Evolutionary conservation across 2,329 filamentous ascomycete genomes (phyloP).

Genomic region (Phymatotrichopsis omnivora): DNA sequence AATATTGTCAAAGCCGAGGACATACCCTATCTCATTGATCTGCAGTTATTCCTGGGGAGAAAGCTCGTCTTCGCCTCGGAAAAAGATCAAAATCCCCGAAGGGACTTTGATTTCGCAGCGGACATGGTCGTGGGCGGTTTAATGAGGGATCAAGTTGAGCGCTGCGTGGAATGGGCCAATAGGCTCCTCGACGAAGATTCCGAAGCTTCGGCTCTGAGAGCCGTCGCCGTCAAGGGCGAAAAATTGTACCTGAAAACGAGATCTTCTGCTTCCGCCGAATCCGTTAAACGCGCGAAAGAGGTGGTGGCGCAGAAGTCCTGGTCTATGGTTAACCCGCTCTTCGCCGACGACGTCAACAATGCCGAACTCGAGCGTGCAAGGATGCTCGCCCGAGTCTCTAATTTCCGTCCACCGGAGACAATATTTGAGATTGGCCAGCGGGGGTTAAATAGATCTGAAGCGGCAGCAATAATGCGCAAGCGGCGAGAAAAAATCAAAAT

Average conservation of each 20-base stretch:
- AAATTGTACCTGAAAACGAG: constrained; percentile 84
- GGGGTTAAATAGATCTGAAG: constrained; percentile 53
- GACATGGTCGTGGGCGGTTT: constrained; percentile 76
- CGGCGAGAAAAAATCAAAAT: constrained; percentile 55
- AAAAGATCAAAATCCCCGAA: constrained; percentile 44
- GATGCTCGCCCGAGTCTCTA: constrained; percentile 81
- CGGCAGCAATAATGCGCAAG: constrained; percentile 65
- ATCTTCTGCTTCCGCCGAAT: constrained; percentile 81
- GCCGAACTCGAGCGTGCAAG: constrained; percentile 64
- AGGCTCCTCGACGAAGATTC: constrained; percentile 65
- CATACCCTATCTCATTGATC: constrained; percentile 80
- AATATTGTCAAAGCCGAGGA: constrained; percentile 82
- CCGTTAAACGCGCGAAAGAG: constrained; percentile 75
- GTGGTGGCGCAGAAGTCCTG: constrained; percentile 60
- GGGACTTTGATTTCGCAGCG: constrained; percentile 51
- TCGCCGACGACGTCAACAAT: constrained; percentile 56
- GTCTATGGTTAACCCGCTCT: constrained; percentile 68
- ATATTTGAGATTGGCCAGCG: constrained; percentile 88
- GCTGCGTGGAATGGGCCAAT: constrained; percentile 69
- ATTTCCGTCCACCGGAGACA: constrained; percentile 81
- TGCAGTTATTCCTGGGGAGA: constrained; percentile 89
- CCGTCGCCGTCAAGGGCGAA: constrained; percentile 77
- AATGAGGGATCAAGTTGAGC: constrained; percentile 61
- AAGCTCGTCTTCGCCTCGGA: constrained; percentile 66
- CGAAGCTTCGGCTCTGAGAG: constrained; percentile 61